A percentile compares a stretch with the other conserved stretches of the same genome.
These are phyloP conservation scores for Aspergillus sp. DNA, from an alignment of 2,329 filamentous ascomycete species.

Conservation along the genomic window DNA sequence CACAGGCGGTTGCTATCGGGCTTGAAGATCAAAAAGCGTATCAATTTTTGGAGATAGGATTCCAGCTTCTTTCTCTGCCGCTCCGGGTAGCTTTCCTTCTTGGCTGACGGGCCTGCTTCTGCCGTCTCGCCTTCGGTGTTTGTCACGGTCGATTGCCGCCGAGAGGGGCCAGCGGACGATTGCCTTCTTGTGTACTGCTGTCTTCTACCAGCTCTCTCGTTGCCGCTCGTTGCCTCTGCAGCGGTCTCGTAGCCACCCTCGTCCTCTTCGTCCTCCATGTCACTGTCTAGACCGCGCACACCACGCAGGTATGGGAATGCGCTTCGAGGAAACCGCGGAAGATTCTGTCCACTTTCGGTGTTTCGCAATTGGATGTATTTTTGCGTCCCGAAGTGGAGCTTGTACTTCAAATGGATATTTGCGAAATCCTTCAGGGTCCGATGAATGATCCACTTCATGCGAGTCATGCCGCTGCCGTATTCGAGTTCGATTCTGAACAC, in stretches of 20 bases:
- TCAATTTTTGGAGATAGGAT: slow-evolving; percentile 88
- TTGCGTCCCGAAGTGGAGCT: slow-evolving; percentile 78
- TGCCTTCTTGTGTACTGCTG: slow-evolving; percentile 45
- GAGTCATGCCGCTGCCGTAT: slow-evolving; percentile 90
- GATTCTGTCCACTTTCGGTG: slow-evolving; percentile 70
- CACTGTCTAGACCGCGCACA: slow-evolving; percentile 74
- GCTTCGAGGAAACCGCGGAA: slow-evolving; percentile 85
- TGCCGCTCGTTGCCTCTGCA: slow-evolving; percentile 69
- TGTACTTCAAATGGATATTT: slow-evolving; percentile 92
- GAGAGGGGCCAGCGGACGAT: slow-evolving; percentile 57
- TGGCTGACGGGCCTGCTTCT: slow-evolving; percentile 39
- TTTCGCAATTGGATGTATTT: slow-evolving; percentile 71
- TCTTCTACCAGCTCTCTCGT: slow-evolving; percentile 56
- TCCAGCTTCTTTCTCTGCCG: slow-evolving; percentile 83
- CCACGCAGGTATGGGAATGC: slow-evolving; percentile 87
- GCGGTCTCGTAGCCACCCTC: slow-evolving; percentile 48
- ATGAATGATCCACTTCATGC: slow-evolving; percentile 95
- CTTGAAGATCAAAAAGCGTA: slow-evolving; percentile 94
- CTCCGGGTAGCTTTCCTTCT: slow-evolving; percentile 67
- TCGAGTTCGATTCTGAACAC: slow-evolving; percentile 91
- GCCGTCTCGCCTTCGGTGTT: slow-evolving; percentile 38
- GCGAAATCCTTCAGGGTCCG: slow-evolving; percentile 85
- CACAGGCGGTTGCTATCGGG: slow-evolving; percentile 94
- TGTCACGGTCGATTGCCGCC: slow-evolving; percentile 58
- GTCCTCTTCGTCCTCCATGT: slow-evolving; percentile 69